phyloP scores from a whole-genome alignment of 306 rosid genomes.

The Rosa chinensis region DNA sequence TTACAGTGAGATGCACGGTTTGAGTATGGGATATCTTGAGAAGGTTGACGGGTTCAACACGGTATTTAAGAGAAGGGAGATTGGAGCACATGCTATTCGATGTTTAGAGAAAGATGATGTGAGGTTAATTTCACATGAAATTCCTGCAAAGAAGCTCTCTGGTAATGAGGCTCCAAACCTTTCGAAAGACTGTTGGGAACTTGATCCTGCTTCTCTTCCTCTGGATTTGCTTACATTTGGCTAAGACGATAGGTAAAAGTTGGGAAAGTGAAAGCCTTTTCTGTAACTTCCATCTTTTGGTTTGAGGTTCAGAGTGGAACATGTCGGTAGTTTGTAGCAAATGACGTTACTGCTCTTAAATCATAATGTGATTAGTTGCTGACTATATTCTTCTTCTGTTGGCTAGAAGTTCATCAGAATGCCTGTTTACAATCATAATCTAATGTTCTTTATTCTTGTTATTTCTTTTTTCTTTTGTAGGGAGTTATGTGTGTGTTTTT shows the following conservation, averaged over 20 bases:
- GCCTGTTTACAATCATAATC: neutral
- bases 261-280: neutral
- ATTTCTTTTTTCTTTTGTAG: neutral
- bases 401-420: neutral
- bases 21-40: constrained; percentile 86
- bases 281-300: constrained; percentile 23
- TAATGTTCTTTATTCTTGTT: neutral
- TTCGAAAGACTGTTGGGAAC: constrained; percentile 82
- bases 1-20: constrained; percentile 67
- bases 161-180: constrained; percentile 54
- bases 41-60: constrained; percentile 86
- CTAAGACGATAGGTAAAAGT: constrained; percentile 25
- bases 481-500: neutral
- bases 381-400: neutral
- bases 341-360: neutral
- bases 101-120: constrained; percentile 57
- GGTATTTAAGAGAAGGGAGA: constrained; percentile 72
- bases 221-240: constrained; percentile 57
- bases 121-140: constrained; percentile 72
- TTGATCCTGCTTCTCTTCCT: constrained; percentile 96
- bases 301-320: neutral
- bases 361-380: neutral
- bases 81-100: constrained; percentile 65
- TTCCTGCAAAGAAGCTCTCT: constrained; percentile 72
- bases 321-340: neutral